Conservation (phyloP, 1,139 yeast species). For the Geotrichum candidum region DNA sequence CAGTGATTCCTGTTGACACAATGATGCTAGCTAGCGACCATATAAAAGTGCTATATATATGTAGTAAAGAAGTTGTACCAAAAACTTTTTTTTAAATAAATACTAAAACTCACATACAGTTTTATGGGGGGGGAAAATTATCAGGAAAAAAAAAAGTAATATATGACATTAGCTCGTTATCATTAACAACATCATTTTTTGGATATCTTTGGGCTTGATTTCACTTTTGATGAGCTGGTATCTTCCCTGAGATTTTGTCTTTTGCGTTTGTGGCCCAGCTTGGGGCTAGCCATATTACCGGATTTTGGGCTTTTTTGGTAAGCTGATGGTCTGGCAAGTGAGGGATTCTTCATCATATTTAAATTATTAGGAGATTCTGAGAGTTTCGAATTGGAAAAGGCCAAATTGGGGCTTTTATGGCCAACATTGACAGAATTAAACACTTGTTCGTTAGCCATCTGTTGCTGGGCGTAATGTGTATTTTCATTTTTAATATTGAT, state of each 20-base stretch:
- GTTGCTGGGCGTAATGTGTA: slow-evolving; percentile 14
- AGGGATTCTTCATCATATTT: neutral
- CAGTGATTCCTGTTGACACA: no score
- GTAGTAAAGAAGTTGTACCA: no score
- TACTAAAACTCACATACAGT: neutral
- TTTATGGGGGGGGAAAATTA: neutral
- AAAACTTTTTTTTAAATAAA: neutral
- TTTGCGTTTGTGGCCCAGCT: slow-evolving; percentile 13
- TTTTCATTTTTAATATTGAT: slow-evolving; percentile 8
- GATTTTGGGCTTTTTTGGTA: neutral
- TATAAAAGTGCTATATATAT: no score
- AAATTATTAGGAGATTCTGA: neutral
- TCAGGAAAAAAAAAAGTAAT: neutral
- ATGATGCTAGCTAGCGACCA: no score
- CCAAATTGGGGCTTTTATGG: slow-evolving; percentile 1
- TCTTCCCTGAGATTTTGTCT: slow-evolving; percentile 19
- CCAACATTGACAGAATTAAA: slow-evolving; percentile 1
- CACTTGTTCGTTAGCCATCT: slow-evolving; percentile 7
- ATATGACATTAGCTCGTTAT: neutral
- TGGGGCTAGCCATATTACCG: slow-evolving; percentile 7
- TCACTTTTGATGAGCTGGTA: slow-evolving; percentile 12
- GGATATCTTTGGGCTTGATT: slow-evolving; percentile 13
- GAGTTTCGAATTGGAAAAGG: neutral
- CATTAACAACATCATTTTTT: slow-evolving; percentile 2
- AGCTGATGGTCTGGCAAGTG: neutral